Conservation (phyloP, 495 filamentous ascomycete genomes). For the Lasiosphaeris hirsuta region DNA sequence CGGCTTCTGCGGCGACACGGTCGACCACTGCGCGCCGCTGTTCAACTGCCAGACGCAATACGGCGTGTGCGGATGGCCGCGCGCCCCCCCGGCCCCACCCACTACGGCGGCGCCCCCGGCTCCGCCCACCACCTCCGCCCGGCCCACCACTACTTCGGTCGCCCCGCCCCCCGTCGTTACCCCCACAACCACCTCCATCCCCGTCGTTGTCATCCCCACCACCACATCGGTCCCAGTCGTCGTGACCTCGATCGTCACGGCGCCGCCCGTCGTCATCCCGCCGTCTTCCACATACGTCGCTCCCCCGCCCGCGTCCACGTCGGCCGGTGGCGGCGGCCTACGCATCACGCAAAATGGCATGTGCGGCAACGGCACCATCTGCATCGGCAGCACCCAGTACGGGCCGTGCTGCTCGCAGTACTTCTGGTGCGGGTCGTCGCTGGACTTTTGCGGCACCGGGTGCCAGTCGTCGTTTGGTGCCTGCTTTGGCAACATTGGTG, state of each 20-base stretch:
- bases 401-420: conserved; percentile 43
- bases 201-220: neutral
- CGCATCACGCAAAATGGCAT: conserved; percentile 28
- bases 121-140: conserved; percentile 10
- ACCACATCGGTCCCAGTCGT: neutral
- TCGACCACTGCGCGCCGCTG: conserved; percentile 46
- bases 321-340: conserved; percentile 18
- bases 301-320: conserved; percentile 1
- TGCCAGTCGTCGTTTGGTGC: conserved; percentile 45
- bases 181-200: neutral
- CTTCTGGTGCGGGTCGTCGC: conserved; percentile 50
- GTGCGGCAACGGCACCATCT: conserved; percentile 36
- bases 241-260: neutral
- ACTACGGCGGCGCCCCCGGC: conserved; percentile 3
- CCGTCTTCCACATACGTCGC: neutral
- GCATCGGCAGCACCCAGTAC: conserved; percentile 26
- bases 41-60: conserved; percentile 49
- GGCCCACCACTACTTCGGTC: conserved; percentile 8
- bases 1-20: conserved; percentile 48
- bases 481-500: conserved; percentile 26
- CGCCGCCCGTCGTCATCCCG: neutral
- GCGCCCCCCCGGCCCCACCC: conserved; percentile 9
- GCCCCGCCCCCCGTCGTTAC: neutral
- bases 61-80: conserved; percentile 38
- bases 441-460: conserved; percentile 49